Evolutionary conservation across 495 filamentous ascomycete species (phyloP).

Genomic region (Hypoxylon trugodes): DNA sequence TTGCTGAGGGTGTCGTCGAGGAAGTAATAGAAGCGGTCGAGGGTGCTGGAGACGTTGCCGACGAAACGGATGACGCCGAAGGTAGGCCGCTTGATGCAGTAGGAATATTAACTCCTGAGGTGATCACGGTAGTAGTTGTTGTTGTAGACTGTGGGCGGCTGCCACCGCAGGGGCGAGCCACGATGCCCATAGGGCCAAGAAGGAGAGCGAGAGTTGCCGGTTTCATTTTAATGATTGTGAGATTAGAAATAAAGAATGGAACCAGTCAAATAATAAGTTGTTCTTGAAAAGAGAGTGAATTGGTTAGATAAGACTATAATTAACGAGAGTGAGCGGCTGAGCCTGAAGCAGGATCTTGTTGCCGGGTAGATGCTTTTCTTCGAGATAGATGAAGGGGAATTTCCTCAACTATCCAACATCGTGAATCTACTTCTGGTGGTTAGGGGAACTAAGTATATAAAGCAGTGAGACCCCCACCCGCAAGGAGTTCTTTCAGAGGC

Average conservation of each 20-base stretch:
- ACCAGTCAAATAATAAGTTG: not conserved
- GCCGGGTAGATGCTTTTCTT: slow-evolving; percentile 1
- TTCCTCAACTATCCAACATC: slow-evolving; percentile 6
- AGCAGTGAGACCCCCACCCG: not conserved
- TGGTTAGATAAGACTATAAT: not conserved
- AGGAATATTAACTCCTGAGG: not conserved
- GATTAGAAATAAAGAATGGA: slow-evolving; percentile 9
- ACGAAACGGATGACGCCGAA: not conserved
- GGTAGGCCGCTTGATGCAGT: not conserved
- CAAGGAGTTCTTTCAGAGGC: not conserved
- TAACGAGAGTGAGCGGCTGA: slow-evolving; percentile 21
- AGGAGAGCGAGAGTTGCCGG: slow-evolving; percentile 25
- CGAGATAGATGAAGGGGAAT: not conserved
- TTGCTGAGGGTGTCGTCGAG: not conserved
- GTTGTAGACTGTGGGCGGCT: slow-evolving; percentile 17
- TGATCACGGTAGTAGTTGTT: not conserved
- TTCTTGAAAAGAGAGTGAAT: slow-evolving; percentile 6
- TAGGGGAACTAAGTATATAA: slow-evolving; percentile 3
- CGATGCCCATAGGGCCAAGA: slow-evolving; percentile 30
- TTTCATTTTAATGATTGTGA: slow-evolving; percentile 17
- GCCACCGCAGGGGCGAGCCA: slow-evolving; percentile 29
- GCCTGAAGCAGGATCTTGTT: not conserved
- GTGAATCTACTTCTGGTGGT: not conserved
- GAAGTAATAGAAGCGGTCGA: slow-evolving; percentile 11
- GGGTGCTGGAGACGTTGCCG: not conserved